Percentiles rank a stretch among this genome's conserved stretches.
phyloP scores from a whole-genome alignment of 305 asterid species.

The Solanum aculeatissimum region DNA sequence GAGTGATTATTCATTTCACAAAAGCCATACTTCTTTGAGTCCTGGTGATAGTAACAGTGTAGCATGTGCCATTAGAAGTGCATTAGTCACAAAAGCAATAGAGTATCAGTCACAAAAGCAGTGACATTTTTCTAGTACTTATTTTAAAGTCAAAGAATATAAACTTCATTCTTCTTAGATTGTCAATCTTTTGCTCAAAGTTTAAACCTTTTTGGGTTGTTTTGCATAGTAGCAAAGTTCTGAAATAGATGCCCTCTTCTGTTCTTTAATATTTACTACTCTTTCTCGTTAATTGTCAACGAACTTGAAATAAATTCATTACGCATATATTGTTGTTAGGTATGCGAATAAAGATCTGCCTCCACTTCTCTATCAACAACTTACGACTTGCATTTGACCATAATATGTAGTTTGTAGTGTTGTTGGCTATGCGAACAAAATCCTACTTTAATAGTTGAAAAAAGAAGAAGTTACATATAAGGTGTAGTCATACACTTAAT shows the following conservation, averaged over 20 bases:
- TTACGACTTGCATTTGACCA: background rate
- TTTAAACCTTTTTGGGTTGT: background rate
- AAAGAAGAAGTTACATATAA: background rate
- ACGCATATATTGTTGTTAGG: background rate
- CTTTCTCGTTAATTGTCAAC: background rate
- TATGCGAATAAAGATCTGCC: background rate
- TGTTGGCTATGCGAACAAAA: background rate
- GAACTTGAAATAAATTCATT: background rate
- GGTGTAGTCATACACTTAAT: background rate
- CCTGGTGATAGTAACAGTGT: conserved; percentile 2
- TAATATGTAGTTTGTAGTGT: too few relatives aligned
- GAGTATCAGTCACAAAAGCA: background rate
- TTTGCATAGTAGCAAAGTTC: background rate
- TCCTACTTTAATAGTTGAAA: background rate
- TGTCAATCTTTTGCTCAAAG: background rate
- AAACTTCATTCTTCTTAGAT: background rate
- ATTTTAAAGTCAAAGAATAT: background rate
- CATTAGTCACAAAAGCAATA: conserved; percentile 33
- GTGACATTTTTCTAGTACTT: background rate
- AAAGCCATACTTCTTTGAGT: conserved; percentile 3
- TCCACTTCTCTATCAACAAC: too few relatives aligned
- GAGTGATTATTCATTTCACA: conserved; percentile 8
- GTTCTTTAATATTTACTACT: background rate
- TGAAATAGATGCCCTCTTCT: background rate
- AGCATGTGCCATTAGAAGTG: conserved; percentile 28